phyloP scores from a whole-genome alignment of 2,329 filamentous ascomycete genomes.

The Fusarium domesticum region DNA sequence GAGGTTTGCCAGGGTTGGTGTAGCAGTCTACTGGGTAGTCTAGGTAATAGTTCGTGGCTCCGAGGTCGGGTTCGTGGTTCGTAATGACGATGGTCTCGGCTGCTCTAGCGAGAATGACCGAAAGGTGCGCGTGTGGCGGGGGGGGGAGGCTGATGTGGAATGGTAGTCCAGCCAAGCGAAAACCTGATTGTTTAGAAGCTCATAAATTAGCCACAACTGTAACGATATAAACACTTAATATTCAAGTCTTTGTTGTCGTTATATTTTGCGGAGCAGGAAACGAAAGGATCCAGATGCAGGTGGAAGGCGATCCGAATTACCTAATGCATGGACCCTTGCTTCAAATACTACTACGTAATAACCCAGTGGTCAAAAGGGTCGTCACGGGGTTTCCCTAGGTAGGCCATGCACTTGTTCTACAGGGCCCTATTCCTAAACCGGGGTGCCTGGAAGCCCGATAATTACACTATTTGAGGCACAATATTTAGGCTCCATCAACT shows the following conservation, averaged over 20 bases:
- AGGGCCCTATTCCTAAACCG: not conserved
- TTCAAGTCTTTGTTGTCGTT: too few relatives aligned
- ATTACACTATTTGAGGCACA: not conserved
- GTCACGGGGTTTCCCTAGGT: too few relatives aligned
- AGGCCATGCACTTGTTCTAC: not conserved
- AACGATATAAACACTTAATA: too few relatives aligned
- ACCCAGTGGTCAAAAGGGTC: not conserved
- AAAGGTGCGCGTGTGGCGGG: not conserved
- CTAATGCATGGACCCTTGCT: not conserved
- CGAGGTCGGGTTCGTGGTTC: not conserved
- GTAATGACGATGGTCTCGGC: not conserved
- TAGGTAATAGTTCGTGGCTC: not conserved
- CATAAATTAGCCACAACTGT: too few relatives aligned
- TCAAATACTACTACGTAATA: too few relatives aligned
- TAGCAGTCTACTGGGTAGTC: constrained; percentile 6
- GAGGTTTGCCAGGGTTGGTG: constrained; percentile 10
- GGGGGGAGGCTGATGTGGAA: not conserved
- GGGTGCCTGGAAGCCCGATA: not conserved
- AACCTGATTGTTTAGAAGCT: not conserved
- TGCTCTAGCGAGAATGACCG: not conserved
- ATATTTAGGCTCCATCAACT: too few relatives aligned
- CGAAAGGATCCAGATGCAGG: not conserved
- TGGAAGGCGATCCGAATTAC: not conserved
- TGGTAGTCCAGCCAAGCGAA: not conserved
- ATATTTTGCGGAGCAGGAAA: not conserved